phyloP scores from a whole-genome alignment of 257 asterid species.

The Lithospermum erythrorhizon region DNA sequence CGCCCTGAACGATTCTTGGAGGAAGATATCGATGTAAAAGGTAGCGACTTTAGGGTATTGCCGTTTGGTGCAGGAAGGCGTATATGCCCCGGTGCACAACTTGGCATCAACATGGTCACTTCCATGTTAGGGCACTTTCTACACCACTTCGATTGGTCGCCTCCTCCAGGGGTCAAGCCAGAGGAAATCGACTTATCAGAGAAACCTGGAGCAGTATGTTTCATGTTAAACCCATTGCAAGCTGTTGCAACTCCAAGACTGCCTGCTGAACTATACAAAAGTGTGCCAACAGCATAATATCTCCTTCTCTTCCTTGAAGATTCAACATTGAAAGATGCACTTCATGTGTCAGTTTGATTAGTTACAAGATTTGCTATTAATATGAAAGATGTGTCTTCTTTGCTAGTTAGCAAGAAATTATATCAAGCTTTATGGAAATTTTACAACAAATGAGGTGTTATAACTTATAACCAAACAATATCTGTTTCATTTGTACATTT shows the following conservation, averaged over 20 bases:
- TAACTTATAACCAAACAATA: no score
- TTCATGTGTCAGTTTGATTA: neutral
- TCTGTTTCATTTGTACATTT: no score
- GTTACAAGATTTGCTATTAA: neutral
- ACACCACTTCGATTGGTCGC: neutral
- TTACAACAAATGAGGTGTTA: no score
- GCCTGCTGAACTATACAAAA: slow-evolving; percentile 7
- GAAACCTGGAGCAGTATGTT: slow-evolving; percentile 10
- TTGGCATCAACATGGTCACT: slow-evolving; percentile 7
- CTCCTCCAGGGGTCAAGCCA: slow-evolving; percentile 5
- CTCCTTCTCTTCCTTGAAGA: neutral
- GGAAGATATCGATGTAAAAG: slow-evolving; percentile 4
- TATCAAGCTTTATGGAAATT: no score
- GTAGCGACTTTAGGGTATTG: slow-evolving; percentile 1
- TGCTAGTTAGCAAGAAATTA: no score
- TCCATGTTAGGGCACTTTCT: slow-evolving; percentile 1
- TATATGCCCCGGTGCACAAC: slow-evolving; percentile 7
- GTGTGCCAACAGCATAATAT: slow-evolving; percentile 4
- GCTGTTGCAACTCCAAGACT: slow-evolving; percentile 6
- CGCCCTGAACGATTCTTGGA: slow-evolving; percentile 5
- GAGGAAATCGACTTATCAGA: slow-evolving; percentile 8
- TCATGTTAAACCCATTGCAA: slow-evolving; percentile 3
- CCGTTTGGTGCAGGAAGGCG: slow-evolving; percentile 9
- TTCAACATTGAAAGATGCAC: neutral
- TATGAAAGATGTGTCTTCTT: neutral